Conservation (phyloP, 768 basidiomycete species). For the Piloderma croceum region DNA sequence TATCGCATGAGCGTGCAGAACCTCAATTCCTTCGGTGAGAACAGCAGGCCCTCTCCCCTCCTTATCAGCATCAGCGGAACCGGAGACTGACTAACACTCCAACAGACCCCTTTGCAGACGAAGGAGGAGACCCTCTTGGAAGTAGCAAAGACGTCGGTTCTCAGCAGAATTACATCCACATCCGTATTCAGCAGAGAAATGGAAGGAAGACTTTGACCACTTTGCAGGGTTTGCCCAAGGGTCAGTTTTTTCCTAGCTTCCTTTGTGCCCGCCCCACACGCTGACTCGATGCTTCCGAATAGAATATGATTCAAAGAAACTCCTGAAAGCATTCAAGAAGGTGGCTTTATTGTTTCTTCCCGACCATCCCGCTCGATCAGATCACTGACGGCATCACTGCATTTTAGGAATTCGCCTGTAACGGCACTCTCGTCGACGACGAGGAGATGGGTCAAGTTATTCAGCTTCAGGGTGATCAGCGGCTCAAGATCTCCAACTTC, state of each 20-base stretch:
- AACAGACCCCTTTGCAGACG: conserved; percentile 93
- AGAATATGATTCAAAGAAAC: conserved; percentile 98
- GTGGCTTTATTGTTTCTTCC: conserved; percentile 29
- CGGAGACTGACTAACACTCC: conserved; percentile 10
- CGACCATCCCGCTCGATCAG: background rate
- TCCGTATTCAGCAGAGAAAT: conserved; percentile 98
- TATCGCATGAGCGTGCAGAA: conserved; percentile 96
- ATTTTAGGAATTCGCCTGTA: conserved; percentile 91
- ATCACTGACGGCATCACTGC: conserved; percentile 7
- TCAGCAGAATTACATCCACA: conserved; percentile 82
- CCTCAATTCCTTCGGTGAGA: conserved; percentile 73
- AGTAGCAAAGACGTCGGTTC: conserved; percentile 72
- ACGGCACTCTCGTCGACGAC: conserved; percentile 93
- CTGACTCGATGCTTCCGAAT: conserved; percentile 9
- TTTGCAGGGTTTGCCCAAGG: conserved; percentile 89
- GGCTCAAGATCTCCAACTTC: conserved; percentile 84
- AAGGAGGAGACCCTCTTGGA: conserved; percentile 71
- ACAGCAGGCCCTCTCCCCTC: background rate
- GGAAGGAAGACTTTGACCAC: conserved; percentile 98
- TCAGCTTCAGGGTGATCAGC: conserved; percentile 98
- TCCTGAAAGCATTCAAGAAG: conserved; percentile 99
- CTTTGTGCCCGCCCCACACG: conserved; percentile 6
- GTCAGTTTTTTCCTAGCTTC: conserved; percentile 37
- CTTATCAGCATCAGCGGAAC: background rate
- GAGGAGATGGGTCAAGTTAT: conserved; percentile 96